Evolutionary conservation across 495 filamentous ascomycete species (phyloP).

Genomic region (Xylaria nigripes): DNA sequence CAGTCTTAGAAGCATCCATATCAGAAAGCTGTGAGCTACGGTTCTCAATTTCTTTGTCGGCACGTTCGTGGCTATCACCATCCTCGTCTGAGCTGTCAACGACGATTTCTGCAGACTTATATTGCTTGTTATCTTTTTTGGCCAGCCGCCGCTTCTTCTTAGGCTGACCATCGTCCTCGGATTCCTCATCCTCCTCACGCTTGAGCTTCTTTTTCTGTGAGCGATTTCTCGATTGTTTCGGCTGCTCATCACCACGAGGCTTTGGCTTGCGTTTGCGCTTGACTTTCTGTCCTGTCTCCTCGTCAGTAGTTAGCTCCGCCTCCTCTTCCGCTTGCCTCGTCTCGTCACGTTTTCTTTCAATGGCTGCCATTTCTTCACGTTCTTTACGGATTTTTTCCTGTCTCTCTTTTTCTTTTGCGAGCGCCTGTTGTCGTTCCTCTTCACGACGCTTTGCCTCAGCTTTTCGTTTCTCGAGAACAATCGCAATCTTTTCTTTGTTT

Average conservation of each 20-base stretch:
- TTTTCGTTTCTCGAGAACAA: constrained; percentile 67
- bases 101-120: constrained; percentile 72
- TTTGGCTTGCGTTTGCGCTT: constrained; percentile 58
- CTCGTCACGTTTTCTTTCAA: constrained; percentile 62
- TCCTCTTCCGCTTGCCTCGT: constrained; percentile 63
- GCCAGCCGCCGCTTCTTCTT: constrained; percentile 57
- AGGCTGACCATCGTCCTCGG: constrained; percentile 37
- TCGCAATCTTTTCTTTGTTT: constrained; percentile 74
- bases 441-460: constrained; percentile 67
- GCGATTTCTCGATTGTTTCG: constrained; percentile 20
- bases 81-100: constrained; percentile 54
- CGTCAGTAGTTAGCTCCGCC: constrained; percentile 66
- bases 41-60: constrained; percentile 32
- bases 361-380: constrained; percentile 66
- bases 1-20: constrained; percentile 18
- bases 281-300: constrained; percentile 66
- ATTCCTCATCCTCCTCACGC: constrained; percentile 45
- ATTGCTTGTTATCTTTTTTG: constrained; percentile 51
- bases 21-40: constrained; percentile 20
- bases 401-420: constrained; percentile 58
- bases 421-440: constrained; percentile 56
- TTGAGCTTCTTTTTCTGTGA: constrained; percentile 58
- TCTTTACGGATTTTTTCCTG: constrained; percentile 75
- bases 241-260: constrained; percentile 12
- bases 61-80: constrained; percentile 28